phyloP scores from a whole-genome alignment of 2,329 filamentous ascomycete species.

The Chalara sp. region DNA sequence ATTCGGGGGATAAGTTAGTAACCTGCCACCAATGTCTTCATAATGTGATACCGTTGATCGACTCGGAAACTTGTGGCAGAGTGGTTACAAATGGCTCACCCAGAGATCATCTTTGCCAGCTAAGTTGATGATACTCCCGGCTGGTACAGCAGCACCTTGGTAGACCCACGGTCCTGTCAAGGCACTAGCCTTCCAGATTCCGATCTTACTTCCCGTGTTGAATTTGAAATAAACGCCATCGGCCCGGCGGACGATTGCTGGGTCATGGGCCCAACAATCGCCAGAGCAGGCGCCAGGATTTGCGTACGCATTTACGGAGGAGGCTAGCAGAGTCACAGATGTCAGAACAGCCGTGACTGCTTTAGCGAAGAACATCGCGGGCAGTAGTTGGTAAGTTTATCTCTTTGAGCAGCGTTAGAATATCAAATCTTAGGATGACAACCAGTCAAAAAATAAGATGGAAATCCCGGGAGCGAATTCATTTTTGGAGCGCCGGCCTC shows the following conservation, averaged over 20 bases:
- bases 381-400: too few relatives aligned
- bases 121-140: neutral
- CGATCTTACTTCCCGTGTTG: constrained; percentile 33
- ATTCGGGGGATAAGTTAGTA: too few relatives aligned
- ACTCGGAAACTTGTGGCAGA: too few relatives aligned
- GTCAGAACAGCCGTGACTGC: too few relatives aligned
- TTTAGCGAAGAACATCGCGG: too few relatives aligned
- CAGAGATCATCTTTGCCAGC: constrained; percentile 15
- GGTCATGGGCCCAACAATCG: constrained; percentile 35
- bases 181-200: constrained; percentile 30
- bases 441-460: too few relatives aligned
- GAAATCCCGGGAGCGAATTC: too few relatives aligned
- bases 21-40: too few relatives aligned
- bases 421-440: too few relatives aligned
- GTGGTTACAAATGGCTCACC: neutral
- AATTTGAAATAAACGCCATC: constrained; percentile 38
- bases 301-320: constrained; percentile 16
- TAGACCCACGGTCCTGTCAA: constrained; percentile 15
- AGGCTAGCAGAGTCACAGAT: neutral
- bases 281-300: constrained; percentile 33
- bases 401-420: too few relatives aligned
- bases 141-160: neutral
- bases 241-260: constrained; percentile 32
- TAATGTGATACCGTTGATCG: too few relatives aligned
- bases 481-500: too few relatives aligned